Evolutionary conservation across 139 green algal species (phyloP).

Genomic region (Pedinophyceae sp.): DNA sequence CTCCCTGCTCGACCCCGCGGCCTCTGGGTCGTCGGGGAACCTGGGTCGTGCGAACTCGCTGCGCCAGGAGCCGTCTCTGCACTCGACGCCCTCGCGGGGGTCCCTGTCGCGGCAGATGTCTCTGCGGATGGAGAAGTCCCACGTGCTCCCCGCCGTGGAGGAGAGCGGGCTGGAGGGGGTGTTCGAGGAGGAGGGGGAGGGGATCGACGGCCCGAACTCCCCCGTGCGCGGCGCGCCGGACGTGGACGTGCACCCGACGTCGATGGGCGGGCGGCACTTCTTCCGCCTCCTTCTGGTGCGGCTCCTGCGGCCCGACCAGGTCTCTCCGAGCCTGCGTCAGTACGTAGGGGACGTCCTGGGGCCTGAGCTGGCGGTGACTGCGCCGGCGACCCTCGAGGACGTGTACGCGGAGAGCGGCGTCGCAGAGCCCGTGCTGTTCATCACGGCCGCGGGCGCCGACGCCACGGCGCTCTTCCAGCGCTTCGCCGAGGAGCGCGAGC

Average conservation of each 20-base stretch:
- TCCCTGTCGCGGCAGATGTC: no score
- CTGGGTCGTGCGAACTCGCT: no score
- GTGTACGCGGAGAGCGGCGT: slow-evolving; percentile 52
- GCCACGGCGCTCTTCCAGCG: slow-evolving; percentile 50
- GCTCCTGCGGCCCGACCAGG: slow-evolving; percentile 54
- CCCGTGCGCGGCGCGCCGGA: background rate
- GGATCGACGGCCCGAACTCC: slow-evolving; percentile 4
- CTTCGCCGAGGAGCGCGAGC: slow-evolving; percentile 46
- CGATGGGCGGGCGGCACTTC: slow-evolving; percentile 2
- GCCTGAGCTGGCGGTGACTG: slow-evolving; percentile 39
- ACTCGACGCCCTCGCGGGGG: no score
- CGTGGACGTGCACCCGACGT: background rate
- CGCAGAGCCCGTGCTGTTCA: slow-evolving; percentile 63
- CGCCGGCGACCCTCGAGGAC: slow-evolving; percentile 59
- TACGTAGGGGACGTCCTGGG: slow-evolving; percentile 47
- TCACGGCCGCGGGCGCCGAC: slow-evolving; percentile 63
- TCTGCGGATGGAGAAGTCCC: no score
- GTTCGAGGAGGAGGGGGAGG: slow-evolving; percentile 9
- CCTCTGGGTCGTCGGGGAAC: no score
- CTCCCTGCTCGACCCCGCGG: no score
- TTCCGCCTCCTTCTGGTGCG: slow-evolving; percentile 43
- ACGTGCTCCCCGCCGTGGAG: slow-evolving; percentile 17
- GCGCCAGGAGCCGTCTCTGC: no score
- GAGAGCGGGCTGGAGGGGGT: slow-evolving; percentile 5
- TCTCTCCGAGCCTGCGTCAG: slow-evolving; percentile 25